These are phyloP conservation scores for Melampsora abietis-canadensis DNA, from an alignment of 1,284 basidiomycete genomes.

Conservation along the genomic window DNA sequence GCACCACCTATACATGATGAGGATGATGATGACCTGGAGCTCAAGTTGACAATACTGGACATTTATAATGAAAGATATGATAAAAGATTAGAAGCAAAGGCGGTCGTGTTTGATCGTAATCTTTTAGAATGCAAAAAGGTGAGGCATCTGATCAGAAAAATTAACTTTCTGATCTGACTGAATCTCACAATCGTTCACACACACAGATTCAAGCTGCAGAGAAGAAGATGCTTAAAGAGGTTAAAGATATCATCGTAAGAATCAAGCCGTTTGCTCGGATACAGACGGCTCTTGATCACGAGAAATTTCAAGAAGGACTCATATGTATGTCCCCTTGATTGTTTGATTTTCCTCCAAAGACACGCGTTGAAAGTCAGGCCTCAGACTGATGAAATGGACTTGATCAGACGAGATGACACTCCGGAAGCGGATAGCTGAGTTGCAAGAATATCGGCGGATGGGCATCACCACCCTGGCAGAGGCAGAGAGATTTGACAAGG, in stretches of 20 bases:
- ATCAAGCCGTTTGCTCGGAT: constrained; percentile 87
- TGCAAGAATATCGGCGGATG: constrained; percentile 80
- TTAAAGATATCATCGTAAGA: constrained; percentile 82
- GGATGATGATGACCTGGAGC: constrained; percentile 71
- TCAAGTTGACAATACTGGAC: constrained; percentile 85
- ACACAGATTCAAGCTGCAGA: constrained; percentile 80
- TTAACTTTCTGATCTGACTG: too few relatives aligned
- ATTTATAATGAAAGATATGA: constrained; percentile 91
- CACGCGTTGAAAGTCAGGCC: neutral
- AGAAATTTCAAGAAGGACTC: constrained; percentile 80
- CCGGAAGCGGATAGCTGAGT: constrained; percentile 77
- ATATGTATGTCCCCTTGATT: constrained; percentile 63
- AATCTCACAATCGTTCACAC: neutral
- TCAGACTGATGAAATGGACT: neutral
- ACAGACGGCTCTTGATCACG: constrained; percentile 88
- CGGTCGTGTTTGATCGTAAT: constrained; percentile 87
- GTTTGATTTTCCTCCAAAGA: neutral
- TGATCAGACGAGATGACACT: constrained; percentile 73
- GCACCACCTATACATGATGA: constrained; percentile 67
- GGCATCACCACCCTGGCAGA: constrained; percentile 78
- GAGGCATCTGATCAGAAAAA: constrained; percentile 43
- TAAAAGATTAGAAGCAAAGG: constrained; percentile 78
- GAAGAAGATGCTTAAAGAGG: constrained; percentile 83
- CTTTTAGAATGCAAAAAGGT: constrained; percentile 92
- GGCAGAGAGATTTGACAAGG: constrained; percentile 78